Evolutionary conservation across 352 stramenopile species (phyloP), one percentile per base, ranked within the genome.

Genomic region (Elongisporangium undulatum): DNA sequence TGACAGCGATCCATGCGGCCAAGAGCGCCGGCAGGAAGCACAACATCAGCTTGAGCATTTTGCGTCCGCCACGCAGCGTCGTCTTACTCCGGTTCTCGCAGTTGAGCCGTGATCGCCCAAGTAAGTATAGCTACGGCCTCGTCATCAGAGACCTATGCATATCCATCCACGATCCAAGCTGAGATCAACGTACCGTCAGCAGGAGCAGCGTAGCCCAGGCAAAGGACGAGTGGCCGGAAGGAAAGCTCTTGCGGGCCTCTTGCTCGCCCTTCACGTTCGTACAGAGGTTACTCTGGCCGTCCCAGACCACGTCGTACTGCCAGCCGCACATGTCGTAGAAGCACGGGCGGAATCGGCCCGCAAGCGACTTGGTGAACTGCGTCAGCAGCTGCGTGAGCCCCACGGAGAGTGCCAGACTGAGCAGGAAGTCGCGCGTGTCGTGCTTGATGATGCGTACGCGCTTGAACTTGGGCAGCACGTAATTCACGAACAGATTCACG

Each of bases 311-410:
- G 53, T 74, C 61, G 53, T 72, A 79, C 53, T 90, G 65, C 83
- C 83, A 92, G 41, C 73, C 72, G 53, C 83, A 91, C 77, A 91
- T 89, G 53, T 85, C 73, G 62, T 87, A 87, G 62, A 90, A 92
- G 61, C 75, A 82, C 34, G 83, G 83, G 13, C 83, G 79, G 55
- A 92, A 90, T 22, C 83, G 76, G 1, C 81, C 83, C 0, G 79
- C 72, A 56, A 83, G 73, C 58, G 79, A 77, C 64, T 92, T 92
- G 38, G 74, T 75, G 53, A 92, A 87, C 53, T 92, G 81, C 19
- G 81, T 88, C 13, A 90, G 62, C 26, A 90, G 61, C 58, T 69
- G 69, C 38, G 74, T 72, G 39, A 91, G 65, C 10, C 77, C 73
- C 19, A 75, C 69, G 0, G 83, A 79, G 29, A 82, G 71, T 17